These are phyloP conservation scores for Arabidopsis suecica DNA, from an alignment of 345 rosid genomes.

Conservation along the genomic window DNA sequence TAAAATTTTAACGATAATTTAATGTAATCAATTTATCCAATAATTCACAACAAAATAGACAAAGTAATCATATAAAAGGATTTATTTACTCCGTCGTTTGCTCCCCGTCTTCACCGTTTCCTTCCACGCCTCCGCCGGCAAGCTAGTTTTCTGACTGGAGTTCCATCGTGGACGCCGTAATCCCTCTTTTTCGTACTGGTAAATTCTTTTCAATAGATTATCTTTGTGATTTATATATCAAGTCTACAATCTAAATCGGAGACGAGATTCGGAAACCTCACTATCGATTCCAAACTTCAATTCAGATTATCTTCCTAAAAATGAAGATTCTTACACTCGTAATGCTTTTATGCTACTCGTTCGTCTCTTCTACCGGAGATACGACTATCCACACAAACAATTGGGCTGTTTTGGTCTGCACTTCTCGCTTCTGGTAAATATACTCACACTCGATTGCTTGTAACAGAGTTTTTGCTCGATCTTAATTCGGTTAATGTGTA, in stretches of 20 bases:
- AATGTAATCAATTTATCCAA: too few species aligned
- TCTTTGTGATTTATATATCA: neutral
- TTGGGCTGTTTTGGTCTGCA: constrained; percentile 99
- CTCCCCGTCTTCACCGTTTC: neutral
- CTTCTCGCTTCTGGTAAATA: constrained; percentile 94
- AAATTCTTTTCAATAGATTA: neutral
- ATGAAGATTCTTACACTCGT: constrained; percentile 40
- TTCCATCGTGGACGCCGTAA: neutral
- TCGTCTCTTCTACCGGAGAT: constrained; percentile 59
- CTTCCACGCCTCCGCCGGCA: constrained; percentile 25
- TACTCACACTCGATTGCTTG: neutral
- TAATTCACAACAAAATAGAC: neutral
- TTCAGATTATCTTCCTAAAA: constrained; percentile 6
- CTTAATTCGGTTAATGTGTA: neutral
- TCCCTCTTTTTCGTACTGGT: neutral
- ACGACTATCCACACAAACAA: constrained; percentile 87
- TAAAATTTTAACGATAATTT: too few species aligned
- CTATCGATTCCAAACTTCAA: constrained; percentile 1
- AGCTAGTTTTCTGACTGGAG: neutral
- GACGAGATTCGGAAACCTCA: constrained; percentile 30
- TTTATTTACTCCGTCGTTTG: neutral
- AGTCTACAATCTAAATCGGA: constrained; percentile 12
- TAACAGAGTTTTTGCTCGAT: neutral
- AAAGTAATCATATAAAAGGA: too few species aligned
- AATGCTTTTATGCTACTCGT: constrained; percentile 45